These are phyloP conservation scores for Choanephora cucurbitarum DNA, from an alignment of 371 early-diverging fungal species.

Conservation along the genomic window DNA sequence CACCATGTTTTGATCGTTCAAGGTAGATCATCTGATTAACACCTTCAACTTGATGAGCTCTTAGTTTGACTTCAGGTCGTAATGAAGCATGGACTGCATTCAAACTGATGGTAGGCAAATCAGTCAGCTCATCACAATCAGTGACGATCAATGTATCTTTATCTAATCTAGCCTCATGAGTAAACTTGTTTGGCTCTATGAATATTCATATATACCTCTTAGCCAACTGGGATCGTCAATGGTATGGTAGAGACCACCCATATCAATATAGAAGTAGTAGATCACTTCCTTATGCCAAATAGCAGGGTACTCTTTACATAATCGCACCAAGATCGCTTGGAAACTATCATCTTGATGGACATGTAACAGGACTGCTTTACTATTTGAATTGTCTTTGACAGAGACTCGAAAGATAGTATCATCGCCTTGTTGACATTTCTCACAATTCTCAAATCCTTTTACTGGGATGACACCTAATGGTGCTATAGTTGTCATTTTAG, in stretches of 20 bases:
- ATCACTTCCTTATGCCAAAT: slow-evolving; percentile 26
- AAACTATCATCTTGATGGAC: slow-evolving; percentile 30
- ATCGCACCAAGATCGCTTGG: slow-evolving; percentile 22
- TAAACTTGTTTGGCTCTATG: background rate
- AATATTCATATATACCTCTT: slow-evolving; percentile 25
- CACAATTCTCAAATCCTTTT: slow-evolving; percentile 4
- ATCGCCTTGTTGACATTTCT: slow-evolving; percentile 12
- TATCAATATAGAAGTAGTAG: slow-evolving; percentile 44
- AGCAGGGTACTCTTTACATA: slow-evolving; percentile 27
- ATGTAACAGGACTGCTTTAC: slow-evolving; percentile 24
- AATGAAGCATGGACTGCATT: slow-evolving; percentile 44
- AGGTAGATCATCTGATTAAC: slow-evolving; percentile 36
- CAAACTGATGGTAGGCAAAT: slow-evolving; percentile 35
- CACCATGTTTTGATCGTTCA: slow-evolving; percentile 40
- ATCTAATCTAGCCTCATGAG: too few species aligned
- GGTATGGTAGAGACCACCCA: slow-evolving; percentile 40
- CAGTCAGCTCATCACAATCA: slow-evolving; percentile 19
- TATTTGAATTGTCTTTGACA: slow-evolving; percentile 11
- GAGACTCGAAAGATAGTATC: slow-evolving; percentile 10
- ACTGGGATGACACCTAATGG: too few species aligned
- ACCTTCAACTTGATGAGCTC: slow-evolving; percentile 45
- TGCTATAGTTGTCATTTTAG: background rate
- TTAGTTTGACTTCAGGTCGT: slow-evolving; percentile 26
- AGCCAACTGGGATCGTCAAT: slow-evolving; percentile 40
- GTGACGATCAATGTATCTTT: slow-evolving; percentile 40